phyloP scores from a whole-genome alignment of 2,329 filamentous ascomycete genomes.

The Monilinia vaccinii-corymbosi region DNA sequence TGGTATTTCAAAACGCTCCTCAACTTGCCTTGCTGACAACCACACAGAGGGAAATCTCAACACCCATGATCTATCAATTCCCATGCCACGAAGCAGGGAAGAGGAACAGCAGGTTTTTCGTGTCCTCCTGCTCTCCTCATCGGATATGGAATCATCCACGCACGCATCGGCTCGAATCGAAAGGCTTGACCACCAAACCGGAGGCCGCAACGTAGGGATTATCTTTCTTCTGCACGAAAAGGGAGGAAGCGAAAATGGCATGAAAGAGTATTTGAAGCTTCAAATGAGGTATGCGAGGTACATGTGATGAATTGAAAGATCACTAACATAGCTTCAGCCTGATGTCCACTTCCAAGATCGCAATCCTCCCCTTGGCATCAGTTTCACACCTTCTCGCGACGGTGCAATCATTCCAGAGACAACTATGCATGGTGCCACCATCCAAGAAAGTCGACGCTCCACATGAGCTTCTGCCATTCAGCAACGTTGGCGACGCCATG shows the following conservation, averaged over 20 bases:
- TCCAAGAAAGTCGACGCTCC: slow-evolving; percentile 8
- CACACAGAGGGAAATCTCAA: slow-evolving; percentile 21
- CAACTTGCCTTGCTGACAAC: slow-evolving; percentile 6
- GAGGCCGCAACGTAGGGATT: slow-evolving; percentile 26
- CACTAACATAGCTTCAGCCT: slow-evolving; percentile 19
- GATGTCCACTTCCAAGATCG: slow-evolving; percentile 23
- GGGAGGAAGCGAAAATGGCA: slow-evolving; percentile 16
- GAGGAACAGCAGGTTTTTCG: slow-evolving; percentile 17
- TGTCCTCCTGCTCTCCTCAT: slow-evolving; percentile 25
- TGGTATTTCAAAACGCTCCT: background rate
- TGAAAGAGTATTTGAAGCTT: slow-evolving; percentile 23
- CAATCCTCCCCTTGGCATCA: slow-evolving; percentile 24
- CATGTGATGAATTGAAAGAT: background rate
- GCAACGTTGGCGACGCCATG: slow-evolving; percentile 22
- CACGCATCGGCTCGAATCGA: slow-evolving; percentile 25
- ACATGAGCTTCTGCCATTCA: slow-evolving; percentile 24
- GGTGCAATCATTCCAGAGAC: slow-evolving; percentile 23
- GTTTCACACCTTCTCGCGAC: slow-evolving; percentile 18
- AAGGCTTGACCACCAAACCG: slow-evolving; percentile 26
- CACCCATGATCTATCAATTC: slow-evolving; percentile 27
- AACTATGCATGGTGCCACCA: slow-evolving; percentile 15
- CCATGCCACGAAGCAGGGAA: slow-evolving; percentile 14
- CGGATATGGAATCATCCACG: slow-evolving; percentile 16
- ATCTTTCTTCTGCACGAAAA: slow-evolving; percentile 27
- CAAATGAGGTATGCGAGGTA: slow-evolving; percentile 22